These are phyloP conservation scores for Candida oleophila DNA, from an alignment of 805 yeast genomes.

Conservation along the genomic window DNA sequence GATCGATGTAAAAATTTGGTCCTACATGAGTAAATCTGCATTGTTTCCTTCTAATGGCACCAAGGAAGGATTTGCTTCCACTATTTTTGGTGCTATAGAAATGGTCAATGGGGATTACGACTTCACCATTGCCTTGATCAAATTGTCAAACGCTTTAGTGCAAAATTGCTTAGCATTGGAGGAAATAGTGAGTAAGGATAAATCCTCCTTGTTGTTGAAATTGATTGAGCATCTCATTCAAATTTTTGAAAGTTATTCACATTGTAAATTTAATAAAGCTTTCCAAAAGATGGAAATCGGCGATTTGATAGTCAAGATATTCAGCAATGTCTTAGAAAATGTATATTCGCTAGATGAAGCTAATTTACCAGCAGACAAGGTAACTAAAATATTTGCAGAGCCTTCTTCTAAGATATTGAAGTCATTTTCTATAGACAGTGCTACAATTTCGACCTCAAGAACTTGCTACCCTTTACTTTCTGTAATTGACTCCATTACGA, in stretches of 20 bases:
- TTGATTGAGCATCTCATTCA: conserved; percentile 57
- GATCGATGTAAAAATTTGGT: conserved; percentile 74
- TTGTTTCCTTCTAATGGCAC: conserved; percentile 59
- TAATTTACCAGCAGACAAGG: conserved; percentile 30
- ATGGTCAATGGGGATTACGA: conserved; percentile 63
- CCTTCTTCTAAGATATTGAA: conserved; percentile 52
- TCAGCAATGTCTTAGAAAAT: conserved; percentile 51
- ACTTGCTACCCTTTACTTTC: conserved; percentile 53
- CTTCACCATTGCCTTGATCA: conserved; percentile 61
- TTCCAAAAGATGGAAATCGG: conserved; percentile 65
- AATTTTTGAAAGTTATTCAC: conserved; percentile 70
- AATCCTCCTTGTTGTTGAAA: conserved; percentile 54
- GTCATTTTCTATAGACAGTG: conserved; percentile 48
- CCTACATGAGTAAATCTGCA: conserved; percentile 65
- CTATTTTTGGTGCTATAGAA: conserved; percentile 70
- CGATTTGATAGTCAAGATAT: conserved; percentile 49
- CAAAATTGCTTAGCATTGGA: conserved; percentile 41
- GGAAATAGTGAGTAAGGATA: conserved; percentile 24
- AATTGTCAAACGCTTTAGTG: conserved; percentile 53
- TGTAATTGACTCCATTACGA: conserved; percentile 47
- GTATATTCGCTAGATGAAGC: conserved; percentile 54
- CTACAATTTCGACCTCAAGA: conserved; percentile 50
- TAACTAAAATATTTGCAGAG: conserved; percentile 48
- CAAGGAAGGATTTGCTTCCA: conserved; percentile 62
- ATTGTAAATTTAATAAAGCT: conserved; percentile 62